A percentile compares a stretch with the other conserved stretches of the same genome.
phyloP scores from a whole-genome alignment of 2,329 filamentous ascomycete species.

The Penicillium sumatraense region DNA sequence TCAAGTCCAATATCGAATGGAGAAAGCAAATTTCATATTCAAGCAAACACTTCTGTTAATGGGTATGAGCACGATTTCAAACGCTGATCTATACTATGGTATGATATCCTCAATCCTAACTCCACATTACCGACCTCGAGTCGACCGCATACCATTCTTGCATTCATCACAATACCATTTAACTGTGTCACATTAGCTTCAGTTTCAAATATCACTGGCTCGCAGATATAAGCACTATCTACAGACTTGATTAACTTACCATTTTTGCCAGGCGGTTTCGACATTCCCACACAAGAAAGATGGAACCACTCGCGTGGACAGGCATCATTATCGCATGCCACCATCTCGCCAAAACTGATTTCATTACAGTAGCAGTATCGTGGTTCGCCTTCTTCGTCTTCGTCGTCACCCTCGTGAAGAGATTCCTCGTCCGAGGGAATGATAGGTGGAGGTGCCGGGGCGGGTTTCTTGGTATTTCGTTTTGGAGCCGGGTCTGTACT shows the following conservation, averaged over 20 bases:
- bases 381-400: conserved; percentile 71
- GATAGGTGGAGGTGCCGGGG: conserved; percentile 29
- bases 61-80: background rate
- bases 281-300: conserved; percentile 78
- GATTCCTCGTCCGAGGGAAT: conserved; percentile 48
- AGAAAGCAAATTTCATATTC: too few species aligned
- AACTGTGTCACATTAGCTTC: conserved; percentile 52
- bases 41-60: background rate
- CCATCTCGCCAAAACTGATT: conserved; percentile 83
- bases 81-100: conserved; percentile 7
- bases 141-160: conserved; percentile 66
- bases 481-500: conserved; percentile 40
- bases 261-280: conserved; percentile 76
- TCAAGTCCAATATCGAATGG: too few species aligned
- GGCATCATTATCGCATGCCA: conserved; percentile 74
- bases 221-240: background rate
- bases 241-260: conserved; percentile 59
- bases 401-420: conserved; percentile 59
- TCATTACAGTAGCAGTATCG: conserved; percentile 80
- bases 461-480: conserved; percentile 41
- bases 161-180: conserved; percentile 86
- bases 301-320: conserved; percentile 84
- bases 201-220: background rate
- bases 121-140: conserved; percentile 41
- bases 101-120: background rate